Evolutionary conservation across 441 rosid genomes (phyloP), one percentile per base, ranked within the genome.

Genomic region (Pelargonium fulgidum): DNA sequence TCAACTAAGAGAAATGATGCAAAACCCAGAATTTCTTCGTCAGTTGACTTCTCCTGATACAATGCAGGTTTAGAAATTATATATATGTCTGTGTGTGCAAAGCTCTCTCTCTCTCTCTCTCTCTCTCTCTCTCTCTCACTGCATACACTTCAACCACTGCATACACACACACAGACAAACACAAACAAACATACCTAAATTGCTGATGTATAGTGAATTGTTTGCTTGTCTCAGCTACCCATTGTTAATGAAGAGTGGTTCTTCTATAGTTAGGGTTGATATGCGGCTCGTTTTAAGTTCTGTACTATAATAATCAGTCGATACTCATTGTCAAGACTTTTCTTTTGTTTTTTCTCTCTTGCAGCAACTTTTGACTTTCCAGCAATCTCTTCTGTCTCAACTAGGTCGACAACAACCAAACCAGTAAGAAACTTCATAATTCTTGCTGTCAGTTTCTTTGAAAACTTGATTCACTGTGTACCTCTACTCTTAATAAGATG

Each of bases 1-100:
- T 75, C 91, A 86, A 79, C 22, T 85, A 79, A 82, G 91, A 78
- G 91, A 86, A 79, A 86, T 86, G 88, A 77, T 83, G 89, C 91
- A 86, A 77, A 86, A 86, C 69, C 91, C 86, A 17, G 91, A 86
- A 68, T 73, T 85, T 72, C 79, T 83, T 70, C 91, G 86, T 66
- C 91, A 83, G 79, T 77, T 86, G 71, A 84, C 85, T 72, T 81
- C 85, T 24, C 88, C 88, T 0, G 87, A 85, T 82, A 80, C 79
- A 74, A 81, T 86, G 81, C 91, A 86, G 87, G 91, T 86, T 44
- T 50, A 68, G 65, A 29, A 48, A 7, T 36, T 36, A 36, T 36
- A 36, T 36, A 36, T 8, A 36, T 36, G 41, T 36, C 41, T 36
- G 13, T 33, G 45, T 66, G 62, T 52, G 66, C 41, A 42, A 45